phyloP scores from a whole-genome alignment of 140 eudicot genomes.

The Ambrosia hybrid region DNA sequence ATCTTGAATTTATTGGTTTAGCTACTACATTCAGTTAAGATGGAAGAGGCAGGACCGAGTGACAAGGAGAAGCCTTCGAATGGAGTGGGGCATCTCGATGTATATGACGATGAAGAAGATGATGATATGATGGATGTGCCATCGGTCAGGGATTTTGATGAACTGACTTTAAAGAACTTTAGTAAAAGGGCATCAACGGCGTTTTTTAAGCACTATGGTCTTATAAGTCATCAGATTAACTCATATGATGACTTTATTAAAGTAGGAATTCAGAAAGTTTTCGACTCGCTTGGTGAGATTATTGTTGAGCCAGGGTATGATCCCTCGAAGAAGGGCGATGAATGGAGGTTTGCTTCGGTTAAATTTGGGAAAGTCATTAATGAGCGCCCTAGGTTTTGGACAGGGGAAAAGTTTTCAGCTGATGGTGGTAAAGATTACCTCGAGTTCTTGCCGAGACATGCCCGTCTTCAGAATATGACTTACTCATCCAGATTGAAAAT shows the following conservation, averaged over 20 bases:
- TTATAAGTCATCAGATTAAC: constrained; percentile 80
- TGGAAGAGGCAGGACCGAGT: constrained; percentile 58
- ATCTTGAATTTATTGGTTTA: constrained; percentile 33
- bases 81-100: constrained; percentile 38
- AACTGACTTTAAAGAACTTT: constrained; percentile 40
- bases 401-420: too few relatives aligned
- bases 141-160: constrained; percentile 48
- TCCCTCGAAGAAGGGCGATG: constrained; percentile 89
- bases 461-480: constrained; percentile 95
- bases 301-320: constrained; percentile 81
- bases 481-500: constrained; percentile 71
- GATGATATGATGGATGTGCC: constrained; percentile 38
- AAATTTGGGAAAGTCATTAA: constrained; percentile 73
- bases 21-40: constrained; percentile 28
- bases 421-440: constrained; percentile 54
- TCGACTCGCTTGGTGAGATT: constrained; percentile 79
- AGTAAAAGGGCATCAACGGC: constrained; percentile 55
- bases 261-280: constrained; percentile 63
- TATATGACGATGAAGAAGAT: constrained; percentile 44
- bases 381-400: constrained; percentile 61
- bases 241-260: constrained; percentile 72
- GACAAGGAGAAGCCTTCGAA: constrained; percentile 43
- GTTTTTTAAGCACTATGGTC: constrained; percentile 70
- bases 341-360: constrained; percentile 65
- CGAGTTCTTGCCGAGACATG: constrained; percentile 73